Base-by-base conservation (phyloP, 2,329 filamentous ascomycete genomes). In the Cytospora piceicola region DNA sequence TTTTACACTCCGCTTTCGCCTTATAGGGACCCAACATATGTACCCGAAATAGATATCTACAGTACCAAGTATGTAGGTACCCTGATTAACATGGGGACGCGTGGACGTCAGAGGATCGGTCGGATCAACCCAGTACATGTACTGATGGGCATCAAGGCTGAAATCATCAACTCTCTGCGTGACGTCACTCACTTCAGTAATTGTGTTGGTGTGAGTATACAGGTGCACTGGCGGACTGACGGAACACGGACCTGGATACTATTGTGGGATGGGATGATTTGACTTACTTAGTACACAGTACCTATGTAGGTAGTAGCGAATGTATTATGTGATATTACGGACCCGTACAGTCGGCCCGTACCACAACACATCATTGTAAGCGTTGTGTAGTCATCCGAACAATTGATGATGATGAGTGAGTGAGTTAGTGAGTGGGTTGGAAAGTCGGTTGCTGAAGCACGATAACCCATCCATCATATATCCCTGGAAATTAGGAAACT, bases 71-170 rank as follows among this genome's bases (percentile, higher is more conserved):
- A 34, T 12, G 11, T 32, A 32, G 30, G 6, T 34, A 34, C 32
- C 12, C 12, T 4, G 34, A 12, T 9, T 15, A 14, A 15, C 20
- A 29, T 42, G 15, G 20, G 39, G 39, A 42, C 39, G 39, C 4
- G 39, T 42, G 39, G 39, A 42, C 39, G 39, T 42, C 39, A 42
- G 39, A 42, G 39, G 39, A 42, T 42, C 39, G 39, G n/a, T 42
- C 39, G 20, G n/a, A 2, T n/a, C 11, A n/a, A 14, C 9, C 17
- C 20, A 15, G 17, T 42, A 42, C 17, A 20, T 7, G 32, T 36
- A 42, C 36, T 17, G 4, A 42, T 42, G 34, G 34, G 34, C 34
- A 42, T 42, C 39, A 42, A n/a, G 39, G 4, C 11, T 42, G 39
- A 42, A 42, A 42, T 42, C 39, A 42, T 42, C 39, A 42, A 42